Evolutionary conservation across 1,284 basidiomycete species (phyloP).

Genomic region (Flammula alnicola): DNA sequence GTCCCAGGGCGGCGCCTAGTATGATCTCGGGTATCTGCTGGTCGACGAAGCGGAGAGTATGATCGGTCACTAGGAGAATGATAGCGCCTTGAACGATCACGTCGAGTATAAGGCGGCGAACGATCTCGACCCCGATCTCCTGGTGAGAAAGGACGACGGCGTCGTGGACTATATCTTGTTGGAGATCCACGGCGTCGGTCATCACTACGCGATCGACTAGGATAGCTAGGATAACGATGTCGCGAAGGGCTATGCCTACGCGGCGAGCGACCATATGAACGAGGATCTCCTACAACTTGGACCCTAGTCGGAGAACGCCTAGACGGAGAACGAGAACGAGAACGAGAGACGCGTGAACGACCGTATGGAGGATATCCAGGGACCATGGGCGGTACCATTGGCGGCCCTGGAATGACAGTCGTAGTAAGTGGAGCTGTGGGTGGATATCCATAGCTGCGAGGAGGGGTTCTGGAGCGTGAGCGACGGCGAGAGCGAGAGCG

Average conservation of each 20-base stretch:
- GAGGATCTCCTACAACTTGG: no score
- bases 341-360: conserved; percentile 12
- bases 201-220: no score
- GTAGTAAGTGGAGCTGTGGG: conserved; percentile 1
- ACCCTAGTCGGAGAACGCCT: neutral
- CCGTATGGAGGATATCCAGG: neutral
- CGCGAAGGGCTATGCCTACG: neutral
- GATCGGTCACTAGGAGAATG: neutral
- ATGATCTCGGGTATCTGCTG: neutral
- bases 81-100: no score
- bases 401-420: conserved; percentile 9
- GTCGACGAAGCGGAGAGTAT: conserved; percentile 1
- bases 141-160: no score
- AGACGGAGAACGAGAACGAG: conserved; percentile 18
- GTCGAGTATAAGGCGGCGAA: no score
- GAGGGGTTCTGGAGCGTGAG: conserved; percentile 16
- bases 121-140: no score
- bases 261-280: neutral
- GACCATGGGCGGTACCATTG: neutral
- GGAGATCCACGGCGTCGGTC: no score
- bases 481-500: conserved; percentile 17
- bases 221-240: neutral
- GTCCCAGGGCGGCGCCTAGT: neutral
- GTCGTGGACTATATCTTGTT: no score
- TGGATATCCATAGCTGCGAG: conserved; percentile 1